Evolutionary conservation across 2,329 filamentous ascomycete species (phyloP).

Genomic region (Claviceps spartinae): DNA sequence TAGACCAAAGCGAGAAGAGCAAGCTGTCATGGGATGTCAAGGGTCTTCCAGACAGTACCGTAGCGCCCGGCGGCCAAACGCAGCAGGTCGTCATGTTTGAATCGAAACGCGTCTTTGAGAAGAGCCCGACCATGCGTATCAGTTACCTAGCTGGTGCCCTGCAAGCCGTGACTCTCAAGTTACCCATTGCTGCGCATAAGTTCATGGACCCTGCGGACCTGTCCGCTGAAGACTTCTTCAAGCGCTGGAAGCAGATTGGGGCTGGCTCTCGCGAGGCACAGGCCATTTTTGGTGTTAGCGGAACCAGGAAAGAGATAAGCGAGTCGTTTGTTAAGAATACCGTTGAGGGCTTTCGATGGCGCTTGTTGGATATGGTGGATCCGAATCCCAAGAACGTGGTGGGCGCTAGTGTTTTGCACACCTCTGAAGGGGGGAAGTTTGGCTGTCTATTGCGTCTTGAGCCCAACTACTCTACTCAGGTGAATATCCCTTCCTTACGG

Average conservation of each 20-base stretch:
- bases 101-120: slow-evolving; percentile 64
- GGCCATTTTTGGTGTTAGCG: slow-evolving; percentile 59
- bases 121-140: slow-evolving; percentile 81
- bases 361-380: slow-evolving; percentile 71
- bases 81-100: slow-evolving; percentile 95
- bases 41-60: slow-evolving; percentile 69
- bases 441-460: slow-evolving; percentile 88
- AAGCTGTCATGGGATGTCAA: slow-evolving; percentile 78
- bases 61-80: slow-evolving; percentile 62
- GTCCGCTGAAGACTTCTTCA: slow-evolving; percentile 89
- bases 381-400: slow-evolving; percentile 91
- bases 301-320: slow-evolving; percentile 46
- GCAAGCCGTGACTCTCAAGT: slow-evolving; percentile 80
- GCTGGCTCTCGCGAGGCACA: slow-evolving; percentile 78
- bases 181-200: slow-evolving; percentile 81
- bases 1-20: slow-evolving; percentile 51
- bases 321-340: slow-evolving; percentile 57
- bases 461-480: slow-evolving; percentile 84
- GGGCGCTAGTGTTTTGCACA: slow-evolving; percentile 77
- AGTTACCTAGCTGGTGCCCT: slow-evolving; percentile 89
- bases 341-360: slow-evolving; percentile 82
- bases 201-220: slow-evolving; percentile 92
- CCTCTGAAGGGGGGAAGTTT: slow-evolving; percentile 73
- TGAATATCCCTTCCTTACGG: slow-evolving; percentile 31
- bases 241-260: slow-evolving; percentile 97